phyloP scores from a whole-genome alignment of 1,284 basidiomycete genomes.

The Austroboletus niveus region DNA sequence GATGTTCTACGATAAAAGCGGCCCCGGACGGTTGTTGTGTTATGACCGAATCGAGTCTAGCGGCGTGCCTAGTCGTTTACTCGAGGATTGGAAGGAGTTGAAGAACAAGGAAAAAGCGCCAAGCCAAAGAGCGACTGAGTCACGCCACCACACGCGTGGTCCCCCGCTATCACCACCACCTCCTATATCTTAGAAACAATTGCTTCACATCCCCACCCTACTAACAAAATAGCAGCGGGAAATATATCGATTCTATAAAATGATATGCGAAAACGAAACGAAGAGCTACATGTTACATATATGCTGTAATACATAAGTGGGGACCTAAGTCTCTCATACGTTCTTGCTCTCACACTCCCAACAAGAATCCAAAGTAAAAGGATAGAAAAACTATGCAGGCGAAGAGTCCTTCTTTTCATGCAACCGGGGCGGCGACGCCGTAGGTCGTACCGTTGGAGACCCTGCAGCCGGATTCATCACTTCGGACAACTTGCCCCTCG shows the following conservation, averaged over 20 bases:
- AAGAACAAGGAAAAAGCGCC: neutral
- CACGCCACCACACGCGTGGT: neutral
- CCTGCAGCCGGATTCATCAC: slow-evolving; percentile 51
- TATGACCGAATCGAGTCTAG: neutral
- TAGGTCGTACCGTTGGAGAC: slow-evolving; percentile 36
- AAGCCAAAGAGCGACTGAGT: neutral
- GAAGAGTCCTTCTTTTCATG: slow-evolving; percentile 34
- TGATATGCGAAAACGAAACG: slow-evolving; percentile 8
- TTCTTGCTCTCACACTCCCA: neutral
- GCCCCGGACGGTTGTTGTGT: neutral
- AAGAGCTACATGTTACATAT: slow-evolving; percentile 31
- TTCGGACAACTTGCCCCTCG: slow-evolving; percentile 50
- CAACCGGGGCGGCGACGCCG: slow-evolving; percentile 37
- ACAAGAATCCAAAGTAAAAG: slow-evolving; percentile 2
- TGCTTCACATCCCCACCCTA: no score
- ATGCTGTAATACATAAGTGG: slow-evolving; percentile 28
- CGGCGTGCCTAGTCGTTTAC: neutral
- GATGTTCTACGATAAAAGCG: no score
- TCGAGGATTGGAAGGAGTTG: no score
- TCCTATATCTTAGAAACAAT: no score
- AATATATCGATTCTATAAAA: slow-evolving; percentile 14
- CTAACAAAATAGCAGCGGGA: neutral
- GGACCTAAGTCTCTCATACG: neutral
- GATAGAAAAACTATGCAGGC: slow-evolving; percentile 16
- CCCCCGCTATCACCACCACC: no score